Percentiles rank a stretch among this genome's conserved stretches.
These are phyloP conservation scores for Ceriops tagal DNA, from an alignment of 345 rosid genomes.

Conservation along the genomic window DNA sequence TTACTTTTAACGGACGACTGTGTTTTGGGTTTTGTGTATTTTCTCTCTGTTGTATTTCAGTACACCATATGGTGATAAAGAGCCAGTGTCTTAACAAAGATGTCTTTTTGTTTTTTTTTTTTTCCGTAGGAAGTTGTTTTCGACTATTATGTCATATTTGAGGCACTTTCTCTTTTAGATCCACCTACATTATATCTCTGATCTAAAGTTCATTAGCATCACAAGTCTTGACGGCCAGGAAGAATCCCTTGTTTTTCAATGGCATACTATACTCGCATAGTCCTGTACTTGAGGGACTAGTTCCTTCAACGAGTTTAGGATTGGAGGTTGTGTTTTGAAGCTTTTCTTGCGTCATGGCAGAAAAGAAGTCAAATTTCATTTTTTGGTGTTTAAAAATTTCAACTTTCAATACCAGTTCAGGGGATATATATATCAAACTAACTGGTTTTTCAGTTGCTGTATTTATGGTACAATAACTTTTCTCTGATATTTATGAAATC, in stretches of 20 bases:
- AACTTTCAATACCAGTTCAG: neutral
- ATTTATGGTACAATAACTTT: neutral
- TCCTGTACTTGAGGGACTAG: neutral
- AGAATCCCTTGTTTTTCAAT: too few relatives aligned
- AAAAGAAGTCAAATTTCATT: neutral
- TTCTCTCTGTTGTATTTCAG: neutral
- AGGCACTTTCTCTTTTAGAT: constrained; percentile 3
- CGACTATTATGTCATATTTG: neutral
- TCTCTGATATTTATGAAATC: neutral
- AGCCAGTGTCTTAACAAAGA: neutral
- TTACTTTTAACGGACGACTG: neutral
- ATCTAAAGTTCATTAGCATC: constrained; percentile 3
- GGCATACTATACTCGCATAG: neutral
- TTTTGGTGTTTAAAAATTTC: neutral
- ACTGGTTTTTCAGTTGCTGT: neutral
- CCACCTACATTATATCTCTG: neutral
- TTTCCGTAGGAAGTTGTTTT: neutral
- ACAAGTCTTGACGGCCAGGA: neutral
- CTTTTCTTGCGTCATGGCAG: neutral
- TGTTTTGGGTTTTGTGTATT: neutral
- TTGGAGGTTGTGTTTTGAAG: neutral
- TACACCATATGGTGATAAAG: too few relatives aligned
- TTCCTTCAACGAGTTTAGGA: neutral
- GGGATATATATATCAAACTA: neutral
- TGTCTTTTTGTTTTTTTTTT: neutral